Evolutionary conservation across 108 stramenopile genomes (phyloP).

Genomic region (Cyclotella kingstonii): DNA sequence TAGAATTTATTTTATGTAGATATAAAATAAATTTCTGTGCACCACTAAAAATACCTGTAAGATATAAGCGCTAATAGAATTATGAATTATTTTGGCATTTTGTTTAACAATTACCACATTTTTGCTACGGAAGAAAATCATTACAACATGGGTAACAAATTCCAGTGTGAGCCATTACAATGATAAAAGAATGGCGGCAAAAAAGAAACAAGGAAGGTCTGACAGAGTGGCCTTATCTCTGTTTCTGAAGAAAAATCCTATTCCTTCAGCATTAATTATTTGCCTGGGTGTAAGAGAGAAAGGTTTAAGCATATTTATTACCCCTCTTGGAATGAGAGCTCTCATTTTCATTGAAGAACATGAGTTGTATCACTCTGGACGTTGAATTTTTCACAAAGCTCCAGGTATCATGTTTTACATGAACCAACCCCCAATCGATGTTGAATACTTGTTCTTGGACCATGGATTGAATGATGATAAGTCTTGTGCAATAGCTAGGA

Average conservation of each 20-base stretch:
- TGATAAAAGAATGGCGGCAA: slow-evolving; percentile 83
- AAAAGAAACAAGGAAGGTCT: slow-evolving; percentile 85
- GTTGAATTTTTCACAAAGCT: slow-evolving; percentile 72
- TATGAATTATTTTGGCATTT: too few species aligned
- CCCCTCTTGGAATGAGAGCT: slow-evolving; percentile 61
- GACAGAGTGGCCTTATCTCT: slow-evolving; percentile 85
- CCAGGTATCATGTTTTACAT: slow-evolving; percentile 64
- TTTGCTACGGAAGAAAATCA: too few species aligned
- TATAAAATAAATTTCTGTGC: too few species aligned
- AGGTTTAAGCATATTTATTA: slow-evolving; percentile 81
- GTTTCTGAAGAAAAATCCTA: slow-evolving; percentile 67
- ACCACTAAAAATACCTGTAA: too few species aligned
- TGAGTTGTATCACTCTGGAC: slow-evolving; percentile 38
- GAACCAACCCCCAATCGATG: slow-evolving; percentile 72
- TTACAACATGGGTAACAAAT: too few species aligned
- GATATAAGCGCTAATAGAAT: too few species aligned
- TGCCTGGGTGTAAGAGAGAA: slow-evolving; percentile 79
- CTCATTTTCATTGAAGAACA: slow-evolving; percentile 79
- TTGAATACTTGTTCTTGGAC: slow-evolving; percentile 78
- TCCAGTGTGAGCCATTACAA: too few species aligned
- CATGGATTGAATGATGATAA: slow-evolving; percentile 42
- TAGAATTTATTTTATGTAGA: too few species aligned
- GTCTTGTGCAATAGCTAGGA: too few species aligned
- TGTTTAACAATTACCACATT: too few species aligned
- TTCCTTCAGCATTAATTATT: slow-evolving; percentile 57